Percentiles rank a stretch among this genome's conserved stretches.
Conservation (phyloP, 2,329 filamentous ascomycete species). For the Diaporthe sp. region DNA sequence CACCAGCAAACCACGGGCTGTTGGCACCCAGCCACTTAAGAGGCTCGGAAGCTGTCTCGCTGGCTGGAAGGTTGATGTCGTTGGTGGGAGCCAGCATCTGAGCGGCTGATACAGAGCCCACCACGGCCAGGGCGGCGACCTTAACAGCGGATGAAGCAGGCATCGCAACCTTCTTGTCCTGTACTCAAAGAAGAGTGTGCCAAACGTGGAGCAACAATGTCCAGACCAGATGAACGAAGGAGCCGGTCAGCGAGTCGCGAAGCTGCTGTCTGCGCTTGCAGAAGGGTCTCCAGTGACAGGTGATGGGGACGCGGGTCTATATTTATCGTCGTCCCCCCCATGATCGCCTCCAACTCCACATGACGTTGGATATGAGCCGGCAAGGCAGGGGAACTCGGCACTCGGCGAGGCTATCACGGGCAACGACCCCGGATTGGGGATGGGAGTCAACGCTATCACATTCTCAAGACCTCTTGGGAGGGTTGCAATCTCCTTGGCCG, state of each 20-base stretch:
- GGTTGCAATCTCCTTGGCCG: slow-evolving; percentile 27
- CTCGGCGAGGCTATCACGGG: slow-evolving; percentile 37
- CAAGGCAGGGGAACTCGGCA: slow-evolving; percentile 32
- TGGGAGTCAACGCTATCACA: slow-evolving; percentile 24
- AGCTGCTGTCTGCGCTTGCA: slow-evolving; percentile 25
- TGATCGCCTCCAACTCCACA: slow-evolving; percentile 21
- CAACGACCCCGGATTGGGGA: slow-evolving; percentile 36
- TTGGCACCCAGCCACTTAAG: slow-evolving; percentile 64
- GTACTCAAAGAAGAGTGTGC: neutral
- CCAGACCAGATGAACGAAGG: neutral
- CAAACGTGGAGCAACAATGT: neutral
- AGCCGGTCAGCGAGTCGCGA: neutral
- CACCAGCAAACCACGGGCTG: slow-evolving; percentile 66
- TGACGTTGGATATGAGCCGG: neutral
- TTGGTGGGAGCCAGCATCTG: slow-evolving; percentile 43
- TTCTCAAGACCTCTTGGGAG: slow-evolving; percentile 27
- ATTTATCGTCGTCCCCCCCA: slow-evolving; percentile 23
- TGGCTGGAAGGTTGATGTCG: slow-evolving; percentile 43
- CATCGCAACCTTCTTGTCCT: slow-evolving; percentile 18
- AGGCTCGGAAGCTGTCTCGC: slow-evolving; percentile 42
- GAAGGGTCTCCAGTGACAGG: neutral
- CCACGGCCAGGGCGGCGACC: slow-evolving; percentile 37
- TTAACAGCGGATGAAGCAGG: slow-evolving; percentile 23
- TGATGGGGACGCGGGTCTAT: slow-evolving; percentile 6
- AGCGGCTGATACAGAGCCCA: slow-evolving; percentile 37